These are phyloP conservation scores for Agaricus bisporus DNA, from an alignment of 768 basidiomycete species.

Conservation along the genomic window DNA sequence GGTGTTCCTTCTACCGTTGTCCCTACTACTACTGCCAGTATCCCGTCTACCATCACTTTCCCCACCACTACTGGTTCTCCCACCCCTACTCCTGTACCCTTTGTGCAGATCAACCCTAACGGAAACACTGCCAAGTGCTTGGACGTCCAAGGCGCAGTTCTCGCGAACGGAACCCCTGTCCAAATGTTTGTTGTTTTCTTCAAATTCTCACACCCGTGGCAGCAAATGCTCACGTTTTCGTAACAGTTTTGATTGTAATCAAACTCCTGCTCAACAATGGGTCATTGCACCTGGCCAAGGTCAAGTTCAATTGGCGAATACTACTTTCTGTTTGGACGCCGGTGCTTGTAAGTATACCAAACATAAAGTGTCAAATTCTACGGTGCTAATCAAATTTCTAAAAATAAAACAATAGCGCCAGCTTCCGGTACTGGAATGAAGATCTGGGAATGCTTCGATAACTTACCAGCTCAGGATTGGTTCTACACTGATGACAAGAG, in stretches of 20 bases:
- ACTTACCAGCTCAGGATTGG: conserved; percentile 17
- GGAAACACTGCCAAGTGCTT: conserved; percentile 16
- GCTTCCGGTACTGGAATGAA: conserved; percentile 16
- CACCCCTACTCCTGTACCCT: no score
- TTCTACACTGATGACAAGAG: conserved; percentile 9
- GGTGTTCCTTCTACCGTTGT: no score
- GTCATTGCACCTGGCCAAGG: conserved; percentile 14
- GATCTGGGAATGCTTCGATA: conserved; percentile 17
- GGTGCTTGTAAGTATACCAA: conserved; percentile 12
- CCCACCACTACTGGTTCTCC: no score
- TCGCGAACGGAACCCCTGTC: conserved; percentile 18
- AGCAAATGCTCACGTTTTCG: background rate
- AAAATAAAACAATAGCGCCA: background rate
- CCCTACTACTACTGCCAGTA: no score
- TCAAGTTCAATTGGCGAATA: conserved; percentile 18
- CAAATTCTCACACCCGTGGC: no score
- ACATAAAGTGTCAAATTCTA: no score
- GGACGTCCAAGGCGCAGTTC: conserved; percentile 16
- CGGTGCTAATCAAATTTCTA: no score
- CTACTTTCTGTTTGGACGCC: conserved; percentile 23
- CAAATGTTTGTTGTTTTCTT: conserved; percentile 16
- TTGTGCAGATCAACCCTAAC: conserved; percentile 13
- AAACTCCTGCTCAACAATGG: conserved; percentile 22
- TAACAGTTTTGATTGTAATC: conserved; percentile 22
- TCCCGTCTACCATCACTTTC: no score